A percentile compares a stretch with the other conserved stretches of the same genome.
Evolutionary conservation across 345 rosid species (phyloP).

Genomic region (Chamaenerion angustifolium): DNA sequence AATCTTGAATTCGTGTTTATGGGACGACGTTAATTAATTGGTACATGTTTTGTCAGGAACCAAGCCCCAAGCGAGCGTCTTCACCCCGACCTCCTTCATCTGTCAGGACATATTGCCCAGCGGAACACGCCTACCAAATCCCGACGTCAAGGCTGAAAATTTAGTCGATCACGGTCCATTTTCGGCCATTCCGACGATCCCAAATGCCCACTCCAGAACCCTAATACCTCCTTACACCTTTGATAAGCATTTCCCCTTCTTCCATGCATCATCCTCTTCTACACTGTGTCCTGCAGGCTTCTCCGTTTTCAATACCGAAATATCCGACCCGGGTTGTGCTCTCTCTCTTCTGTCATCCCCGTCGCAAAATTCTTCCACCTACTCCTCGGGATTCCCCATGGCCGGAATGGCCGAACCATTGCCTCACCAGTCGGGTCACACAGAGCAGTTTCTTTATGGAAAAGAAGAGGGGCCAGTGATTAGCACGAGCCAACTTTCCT

Average conservation of each 20-base stretch:
- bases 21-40: no score
- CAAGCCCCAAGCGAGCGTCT: constrained; percentile 20
- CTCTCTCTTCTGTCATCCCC: constrained; percentile 66
- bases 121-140: constrained; percentile 14
- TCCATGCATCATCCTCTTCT: constrained; percentile 11
- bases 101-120: constrained; percentile 38
- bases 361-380: constrained; percentile 8
- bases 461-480: constrained; percentile 33
- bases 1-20: no score
- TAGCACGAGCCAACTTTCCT: constrained; percentile 58
- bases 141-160: constrained; percentile 25
- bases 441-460: constrained; percentile 19
- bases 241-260: constrained; percentile 19
- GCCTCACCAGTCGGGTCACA: constrained; percentile 15
- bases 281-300: constrained; percentile 25
- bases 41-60: constrained; percentile 19
- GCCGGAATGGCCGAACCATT: constrained; percentile 3
- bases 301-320: constrained; percentile 15
- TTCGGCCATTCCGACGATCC: constrained; percentile 21
- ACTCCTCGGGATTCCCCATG: no score
- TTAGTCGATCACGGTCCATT: constrained; percentile 8
- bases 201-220: constrained; percentile 21
- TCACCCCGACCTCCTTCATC: constrained; percentile 30
- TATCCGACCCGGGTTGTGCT: constrained; percentile 32
- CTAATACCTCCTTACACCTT: constrained; percentile 16